Evolutionary conservation across 257 asterid genomes (phyloP), one percentile per base, ranked within the genome.

Genomic region (Vinca minor): DNA sequence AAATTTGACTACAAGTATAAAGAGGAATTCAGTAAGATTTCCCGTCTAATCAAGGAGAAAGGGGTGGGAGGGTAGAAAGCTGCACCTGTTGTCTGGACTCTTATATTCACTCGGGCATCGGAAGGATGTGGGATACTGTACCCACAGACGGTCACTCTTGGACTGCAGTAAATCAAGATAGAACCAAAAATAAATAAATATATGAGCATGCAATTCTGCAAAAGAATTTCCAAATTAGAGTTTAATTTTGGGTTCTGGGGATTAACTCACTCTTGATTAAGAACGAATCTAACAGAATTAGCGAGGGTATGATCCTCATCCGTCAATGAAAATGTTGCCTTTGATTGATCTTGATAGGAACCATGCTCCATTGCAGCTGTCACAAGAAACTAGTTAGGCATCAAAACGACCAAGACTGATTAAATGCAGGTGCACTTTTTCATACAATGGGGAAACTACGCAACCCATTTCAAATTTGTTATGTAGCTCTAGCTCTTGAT

Each of bases 111-210:
- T 12, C 87, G 74, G 65, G 95, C 95, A 75, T 89, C 98, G 35
- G 96, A 76, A 57, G 98, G 98, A 71, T 92, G 96, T 3, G 98
- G 98, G 56, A 92, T 89, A 84, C 96, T 92, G 85, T 92, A 89
- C 20, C 95, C 96, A 31, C 93, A 86, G 67, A 86, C 76, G 34
- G 88, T 23, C 8, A 88, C 91, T 78, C 93, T 79, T 21, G 95
- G 87, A 75, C 98, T 91, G 94, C 87, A 83, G 54, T 5, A 32
- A 35, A 3, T 35, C 7, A 0, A 35, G 1, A 54, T 36, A 15
- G 3, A 72, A 55, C 17, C 39, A 25, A 64, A 46, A n/a, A n/a
- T n/a, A n/a, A n/a, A n/a, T 13, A 44, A 35, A 0, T 11, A 20
- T 35, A 18, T 5, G 31, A 50, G 55, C 38, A 50, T 26, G 4